These are phyloP conservation scores for Eimeria praecox DNA, from an alignment of 169 alveolate genomes.

Conservation along the genomic window DNA sequence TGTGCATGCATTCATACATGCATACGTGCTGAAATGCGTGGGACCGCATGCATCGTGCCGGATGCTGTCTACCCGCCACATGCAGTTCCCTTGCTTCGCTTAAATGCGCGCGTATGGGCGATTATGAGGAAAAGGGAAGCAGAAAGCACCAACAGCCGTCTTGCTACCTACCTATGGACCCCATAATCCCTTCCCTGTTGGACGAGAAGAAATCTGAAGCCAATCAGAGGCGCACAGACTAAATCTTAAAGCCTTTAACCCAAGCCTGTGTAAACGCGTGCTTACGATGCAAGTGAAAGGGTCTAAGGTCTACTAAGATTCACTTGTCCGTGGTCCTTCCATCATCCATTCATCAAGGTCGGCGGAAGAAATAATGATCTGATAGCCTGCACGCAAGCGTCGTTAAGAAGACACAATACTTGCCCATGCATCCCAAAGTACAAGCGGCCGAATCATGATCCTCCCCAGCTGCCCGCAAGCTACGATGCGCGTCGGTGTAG, in stretches of 20 bases:
- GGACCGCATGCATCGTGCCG: background rate
- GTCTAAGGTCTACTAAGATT: background rate
- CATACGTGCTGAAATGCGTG: background rate
- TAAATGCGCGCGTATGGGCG: background rate
- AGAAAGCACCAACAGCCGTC: background rate
- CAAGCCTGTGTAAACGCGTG: background rate
- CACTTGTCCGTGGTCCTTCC: conserved; percentile 69
- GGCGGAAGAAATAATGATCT: background rate
- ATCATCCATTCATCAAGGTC: conserved; percentile 70
- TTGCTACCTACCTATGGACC: conserved; percentile 25
- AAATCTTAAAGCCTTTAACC: background rate
- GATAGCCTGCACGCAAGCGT: conserved; percentile 36
- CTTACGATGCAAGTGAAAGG: background rate
- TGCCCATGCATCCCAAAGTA: background rate
- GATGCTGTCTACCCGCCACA: background rate
- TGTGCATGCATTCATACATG: background rate
- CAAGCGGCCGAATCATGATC: background rate
- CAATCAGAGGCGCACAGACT: conserved; percentile 6
- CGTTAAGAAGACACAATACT: background rate
- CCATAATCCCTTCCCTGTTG: conserved; percentile 60
- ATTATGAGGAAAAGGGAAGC: background rate
- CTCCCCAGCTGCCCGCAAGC: background rate
- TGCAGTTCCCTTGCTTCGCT: background rate
- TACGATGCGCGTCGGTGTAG: background rate
- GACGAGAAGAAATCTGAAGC: conserved; percentile 61